Base-by-base conservation (phyloP, 208 protist genomes). In the Crithidia fasciculata region DNA sequence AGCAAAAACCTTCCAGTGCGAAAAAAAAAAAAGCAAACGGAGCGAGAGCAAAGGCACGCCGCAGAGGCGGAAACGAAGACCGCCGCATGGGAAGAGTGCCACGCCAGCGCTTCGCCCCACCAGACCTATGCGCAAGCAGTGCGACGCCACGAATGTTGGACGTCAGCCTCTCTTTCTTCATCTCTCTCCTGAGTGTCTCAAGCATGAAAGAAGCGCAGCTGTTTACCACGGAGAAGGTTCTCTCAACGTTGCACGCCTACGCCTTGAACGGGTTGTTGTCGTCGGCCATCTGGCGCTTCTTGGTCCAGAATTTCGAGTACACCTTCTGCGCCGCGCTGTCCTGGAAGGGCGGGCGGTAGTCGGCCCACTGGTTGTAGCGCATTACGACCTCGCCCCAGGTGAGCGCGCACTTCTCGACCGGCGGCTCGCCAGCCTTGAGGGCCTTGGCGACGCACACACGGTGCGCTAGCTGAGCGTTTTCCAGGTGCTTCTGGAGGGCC, bases 341-440 rank as follows among this genome's bases (percentile, higher is more conserved):
- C 62, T 93, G 82, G 71, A 97, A 97, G 10, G 92, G 86, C 19
- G 88, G 79, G 76, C 92, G 88, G 83, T 97, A 95, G 28, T 91
- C 87, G 50, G 89, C 54, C 89, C 90, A 97, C 80, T 93, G 87
- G 62, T 88, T 83, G 87, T 95, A 97, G 59, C 92, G 92, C 74
- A 93, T 77, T 60, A 93, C 80, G 61, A 97, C 92, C 64, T 97
- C 90, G 44, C 92, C 92, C 92, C 92, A 97, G 12, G 92, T 97
- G 59, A 97, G 82, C 40, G 92, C 86, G 65, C 92, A 97, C 82
- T 88, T 90, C 43, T 97, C 92, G 44, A 93, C 86, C 36, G 87
- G 82, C 18, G 82, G 44, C 72, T 92, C 81, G 37, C 85, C 72
- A 4, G 76, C 79, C 81, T 95, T 95, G 39, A 94, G 72, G 15